Evolutionary conservation across 2,329 filamentous ascomycete species (phyloP).

Genomic region (Alternaria viburni): DNA sequence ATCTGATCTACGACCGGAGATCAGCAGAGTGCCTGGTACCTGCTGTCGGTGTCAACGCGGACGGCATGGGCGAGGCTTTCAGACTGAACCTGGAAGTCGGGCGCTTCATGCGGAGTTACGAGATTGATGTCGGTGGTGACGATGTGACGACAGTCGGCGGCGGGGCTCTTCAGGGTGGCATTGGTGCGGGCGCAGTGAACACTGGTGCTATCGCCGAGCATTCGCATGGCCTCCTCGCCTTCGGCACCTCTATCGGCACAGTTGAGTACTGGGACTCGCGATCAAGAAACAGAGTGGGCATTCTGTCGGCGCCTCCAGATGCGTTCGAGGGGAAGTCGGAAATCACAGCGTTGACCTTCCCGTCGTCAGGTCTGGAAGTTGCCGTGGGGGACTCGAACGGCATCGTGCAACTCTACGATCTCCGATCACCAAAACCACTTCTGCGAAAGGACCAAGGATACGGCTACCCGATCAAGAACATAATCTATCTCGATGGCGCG

Average conservation of each 20-base stretch:
- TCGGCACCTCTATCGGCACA: constrained; percentile 92
- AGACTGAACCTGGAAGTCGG: constrained; percentile 89
- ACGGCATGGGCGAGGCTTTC: constrained; percentile 91
- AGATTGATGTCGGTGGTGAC: constrained; percentile 87
- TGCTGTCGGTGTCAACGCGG: constrained; percentile 82
- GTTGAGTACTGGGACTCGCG: constrained; percentile 97
- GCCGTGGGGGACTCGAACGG: constrained; percentile 88
- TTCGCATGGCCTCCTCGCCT: constrained; percentile 88
- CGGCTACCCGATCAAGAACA: constrained; percentile 86
- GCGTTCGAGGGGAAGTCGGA: constrained; percentile 58
- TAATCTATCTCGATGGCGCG: constrained; percentile 73
- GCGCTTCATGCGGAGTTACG: constrained; percentile 92
- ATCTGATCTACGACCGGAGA: constrained; percentile 81
- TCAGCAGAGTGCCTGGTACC: constrained; percentile 87
- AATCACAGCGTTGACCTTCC: constrained; percentile 88
- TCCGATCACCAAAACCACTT: constrained; percentile 84
- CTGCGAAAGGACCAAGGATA: constrained; percentile 96
- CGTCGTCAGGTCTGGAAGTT: constrained; percentile 80
- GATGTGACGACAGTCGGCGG: constrained; percentile 71
- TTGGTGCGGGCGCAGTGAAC: constrained; percentile 85
- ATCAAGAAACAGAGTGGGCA: constrained; percentile 79
- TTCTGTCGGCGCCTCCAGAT: constrained; percentile 65
- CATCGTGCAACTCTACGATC: constrained; percentile 87
- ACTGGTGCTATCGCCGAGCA: constrained; percentile 84
- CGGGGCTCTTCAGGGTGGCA: constrained; percentile 82